Base-by-base conservation (phyloP, 257 asterid genomes). In the Knoxia roxburghii region DNA sequence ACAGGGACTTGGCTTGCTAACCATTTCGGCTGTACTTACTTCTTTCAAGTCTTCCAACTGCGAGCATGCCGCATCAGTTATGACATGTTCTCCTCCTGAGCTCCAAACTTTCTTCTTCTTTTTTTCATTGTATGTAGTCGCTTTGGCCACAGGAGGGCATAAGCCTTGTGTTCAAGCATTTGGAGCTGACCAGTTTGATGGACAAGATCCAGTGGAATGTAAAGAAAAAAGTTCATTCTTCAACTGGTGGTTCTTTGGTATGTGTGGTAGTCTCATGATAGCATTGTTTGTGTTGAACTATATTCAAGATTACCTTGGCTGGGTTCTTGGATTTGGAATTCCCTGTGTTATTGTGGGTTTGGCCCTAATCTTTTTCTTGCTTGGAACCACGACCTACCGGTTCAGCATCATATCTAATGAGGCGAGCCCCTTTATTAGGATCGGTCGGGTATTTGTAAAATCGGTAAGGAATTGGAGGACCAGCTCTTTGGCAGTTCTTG, bases 111-210 rank as follows among this genome's bases (percentile, higher is more conserved):
- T 64, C 29, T 30, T 57, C 20, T 72, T 72, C 14, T 72, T 64
- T 57, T 56, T 72, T 27, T 46, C 76, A 11, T 55, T 72, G 46
- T 72, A 72, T 17, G 30, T 72, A 2, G 71, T 72, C 7, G 66
- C 76, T 6, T 0, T 72, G 0, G 76, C 61, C 10, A 61, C 64
- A 60, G 76, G 76, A 41, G 64, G 70, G 20, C 67, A 72, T 69
- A 72, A 51, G 61, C 76, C 76, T 3, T 64, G 71, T 58, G 67
- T 72, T 33, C 76, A 72, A 43, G 76, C 71, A 33, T 72, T 58
- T 14, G 77, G 77, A 60, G 77, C 77, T 1, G 72, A 72, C 32
- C 77, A 72, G n/a, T 72, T 65, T 14, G 77, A 72, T 29, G 64
- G 32, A 26, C 65, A 50, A 35, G 77, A 72, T 51, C 68, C 72